Evolutionary conservation across 1,284 basidiomycete genomes (phyloP), one percentile per base, ranked within the genome.

Genomic region (Apiotrichum domesticum): DNA sequence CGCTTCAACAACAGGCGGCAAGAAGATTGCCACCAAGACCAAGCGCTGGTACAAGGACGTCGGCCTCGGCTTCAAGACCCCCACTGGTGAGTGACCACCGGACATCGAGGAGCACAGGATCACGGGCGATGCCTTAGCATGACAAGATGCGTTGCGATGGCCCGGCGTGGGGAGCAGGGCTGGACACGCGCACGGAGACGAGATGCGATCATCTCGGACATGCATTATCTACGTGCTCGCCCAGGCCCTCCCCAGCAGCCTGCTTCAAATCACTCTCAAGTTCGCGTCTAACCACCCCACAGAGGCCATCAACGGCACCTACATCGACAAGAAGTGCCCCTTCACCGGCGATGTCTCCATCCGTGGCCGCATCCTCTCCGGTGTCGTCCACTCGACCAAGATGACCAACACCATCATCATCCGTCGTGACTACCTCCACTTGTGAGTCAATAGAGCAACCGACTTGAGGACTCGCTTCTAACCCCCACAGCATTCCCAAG

Each of bases 261-360:
- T 29, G 37, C 37, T 8, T 13, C 37, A 39, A 9, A 13, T 13
- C 8, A 13, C 29, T 15, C n/a, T 10, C 21, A n/a, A 40, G 44
- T 37, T 14, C 21, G 11, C 6, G 4, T 34, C 9, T 6, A 11
- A 11, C 29, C 84, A 96, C 90, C 48, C 90, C 59, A 45, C 69
- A 71, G 95, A 98, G 74, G 96, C 96, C 61, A 91, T 98, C 77
- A 91, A 85, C 66, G 96, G 94, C 73, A 89, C 90, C 69, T 99
- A 98, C 83, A 91, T 98, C 75, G 95, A 99, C 86, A 98, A 98
- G 84, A 99, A 99, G 82, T 98, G 94, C 83, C 94, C 94, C 50
- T 97, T 95, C 84, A 94, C 90, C 68, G 90, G 94, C 66, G 82
- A 91, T 66, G 82, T 97, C 71, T 98, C 96, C 58, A 98, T 99